Percentiles rank a stretch among this genome's conserved stretches.
These are phyloP conservation scores for Chlamydomonas reinhardtii DNA, from an alignment of 163 green algal genomes.

Conservation along the genomic window DNA sequence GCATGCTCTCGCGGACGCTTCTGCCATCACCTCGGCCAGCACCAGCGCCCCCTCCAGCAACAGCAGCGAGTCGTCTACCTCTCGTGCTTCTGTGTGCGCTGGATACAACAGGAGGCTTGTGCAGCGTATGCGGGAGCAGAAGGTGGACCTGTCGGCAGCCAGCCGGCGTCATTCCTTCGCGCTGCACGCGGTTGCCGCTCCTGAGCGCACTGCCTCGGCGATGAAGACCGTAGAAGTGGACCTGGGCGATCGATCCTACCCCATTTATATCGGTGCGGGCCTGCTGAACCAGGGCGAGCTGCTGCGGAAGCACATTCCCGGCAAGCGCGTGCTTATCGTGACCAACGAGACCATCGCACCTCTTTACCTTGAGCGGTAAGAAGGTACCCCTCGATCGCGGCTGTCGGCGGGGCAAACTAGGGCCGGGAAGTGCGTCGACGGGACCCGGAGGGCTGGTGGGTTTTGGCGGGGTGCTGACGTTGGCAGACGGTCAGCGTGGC, in stretches of 20 bases:
- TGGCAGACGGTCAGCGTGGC: too few species aligned
- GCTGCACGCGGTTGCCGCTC: conserved; percentile 32
- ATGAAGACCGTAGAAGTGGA: conserved; percentile 82
- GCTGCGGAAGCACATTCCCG: conserved; percentile 88
- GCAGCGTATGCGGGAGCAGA: conserved; percentile 43
- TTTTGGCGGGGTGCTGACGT: too few species aligned
- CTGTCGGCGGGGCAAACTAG: too few species aligned
- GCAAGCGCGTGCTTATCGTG: conserved; percentile 95
- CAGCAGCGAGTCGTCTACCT: conserved; percentile 1
- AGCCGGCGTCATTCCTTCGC: background rate
- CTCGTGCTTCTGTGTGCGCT: conserved; percentile 4
- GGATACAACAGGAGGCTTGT: conserved; percentile 46
- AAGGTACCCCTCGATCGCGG: too few species aligned
- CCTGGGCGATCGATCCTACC: conserved; percentile 91
- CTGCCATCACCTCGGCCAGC: background rate
- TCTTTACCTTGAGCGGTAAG: conserved; percentile 92
- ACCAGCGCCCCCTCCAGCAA: conserved; percentile 30
- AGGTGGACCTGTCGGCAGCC: background rate
- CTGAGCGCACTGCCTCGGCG: background rate
- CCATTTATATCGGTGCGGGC: conserved; percentile 95
- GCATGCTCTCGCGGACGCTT: conserved; percentile 9
- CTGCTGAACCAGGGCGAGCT: conserved; percentile 81
- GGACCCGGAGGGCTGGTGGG: too few species aligned
- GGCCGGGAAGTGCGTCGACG: too few species aligned
- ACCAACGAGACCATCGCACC: conserved; percentile 97